Conservation (phyloP, 441 rosid genomes). For the Pelargonium cotyledonis region DNA sequence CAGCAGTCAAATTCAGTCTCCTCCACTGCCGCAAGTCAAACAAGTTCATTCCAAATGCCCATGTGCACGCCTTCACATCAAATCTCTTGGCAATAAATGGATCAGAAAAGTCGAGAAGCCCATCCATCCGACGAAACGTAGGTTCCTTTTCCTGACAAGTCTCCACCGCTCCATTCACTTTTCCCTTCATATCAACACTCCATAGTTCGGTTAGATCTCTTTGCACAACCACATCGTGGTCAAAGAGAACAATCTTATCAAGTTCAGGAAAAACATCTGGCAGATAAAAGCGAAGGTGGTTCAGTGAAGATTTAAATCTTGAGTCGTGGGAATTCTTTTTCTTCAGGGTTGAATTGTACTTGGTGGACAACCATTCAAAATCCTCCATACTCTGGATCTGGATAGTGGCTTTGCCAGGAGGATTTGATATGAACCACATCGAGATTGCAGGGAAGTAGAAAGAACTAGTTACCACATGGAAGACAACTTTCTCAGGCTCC, state of each 20-base stretch:
- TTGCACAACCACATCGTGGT: slow-evolving; percentile 91
- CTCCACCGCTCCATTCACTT: slow-evolving; percentile 80
- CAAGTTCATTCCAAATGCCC: slow-evolving; percentile 95
- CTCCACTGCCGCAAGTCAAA: slow-evolving; percentile 78
- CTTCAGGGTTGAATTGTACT: slow-evolving; percentile 41
- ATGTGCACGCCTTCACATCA: slow-evolving; percentile 58
- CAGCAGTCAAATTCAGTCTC: slow-evolving; percentile 54
- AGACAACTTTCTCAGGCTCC: slow-evolving; percentile 70
- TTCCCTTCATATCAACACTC: slow-evolving; percentile 68
- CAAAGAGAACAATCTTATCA: slow-evolving; percentile 66
- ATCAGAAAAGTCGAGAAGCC: slow-evolving; percentile 65
- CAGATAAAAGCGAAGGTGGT: slow-evolving; percentile 83
- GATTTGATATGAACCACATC: slow-evolving; percentile 83
- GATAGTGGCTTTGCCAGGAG: slow-evolving; percentile 55
- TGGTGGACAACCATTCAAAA: slow-evolving; percentile 46
- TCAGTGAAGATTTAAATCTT: slow-evolving; percentile 62
- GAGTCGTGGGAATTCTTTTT: slow-evolving; percentile 54
- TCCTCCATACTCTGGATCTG: slow-evolving; percentile 62
- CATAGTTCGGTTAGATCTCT: slow-evolving; percentile 61
- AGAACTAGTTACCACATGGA: slow-evolving; percentile 79
- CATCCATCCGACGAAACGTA: slow-evolving; percentile 56
- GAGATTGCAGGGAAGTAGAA: slow-evolving; percentile 81
- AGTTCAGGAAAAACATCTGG: slow-evolving; percentile 67
- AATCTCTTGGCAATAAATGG: slow-evolving; percentile 52
- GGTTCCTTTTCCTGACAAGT: slow-evolving; percentile 59